Conservation (phyloP, 192 early-diverging fungal species). For the Lunasporangiospora selenospora region DNA sequence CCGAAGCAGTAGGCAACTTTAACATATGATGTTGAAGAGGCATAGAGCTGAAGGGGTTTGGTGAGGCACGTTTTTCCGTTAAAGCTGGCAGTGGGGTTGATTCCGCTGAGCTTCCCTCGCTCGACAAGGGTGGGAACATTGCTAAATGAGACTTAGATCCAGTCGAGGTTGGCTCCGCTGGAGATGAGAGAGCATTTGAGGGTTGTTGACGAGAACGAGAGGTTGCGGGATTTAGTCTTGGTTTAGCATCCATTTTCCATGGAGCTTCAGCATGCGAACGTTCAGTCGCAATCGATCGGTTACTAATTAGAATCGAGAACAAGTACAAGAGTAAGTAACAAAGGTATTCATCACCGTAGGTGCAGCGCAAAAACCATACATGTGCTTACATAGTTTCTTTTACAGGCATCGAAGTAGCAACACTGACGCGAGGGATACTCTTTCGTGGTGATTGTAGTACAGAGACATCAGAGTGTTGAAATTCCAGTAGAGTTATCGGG, state of each 20-base stretch:
- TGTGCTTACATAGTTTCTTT: slow-evolving; percentile 37
- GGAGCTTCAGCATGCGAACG: slow-evolving; percentile 21
- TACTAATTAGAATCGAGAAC: neutral
- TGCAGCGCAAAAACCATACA: too few species aligned
- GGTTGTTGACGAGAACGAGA: neutral
- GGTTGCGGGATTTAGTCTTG: neutral
- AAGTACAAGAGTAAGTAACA: neutral
- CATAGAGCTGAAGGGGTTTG: too few species aligned
- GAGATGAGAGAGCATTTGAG: neutral
- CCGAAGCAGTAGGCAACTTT: too few species aligned
- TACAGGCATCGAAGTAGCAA: slow-evolving; percentile 41
- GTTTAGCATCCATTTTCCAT: slow-evolving; percentile 40
- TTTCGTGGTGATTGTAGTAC: slow-evolving; percentile 22
- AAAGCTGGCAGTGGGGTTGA: too few species aligned
- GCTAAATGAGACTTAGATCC: slow-evolving; percentile 5
- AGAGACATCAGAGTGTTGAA: slow-evolving; percentile 34
- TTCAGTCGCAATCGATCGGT: slow-evolving; percentile 10
- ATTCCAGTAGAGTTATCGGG: slow-evolving; percentile 10
- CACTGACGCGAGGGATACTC: slow-evolving; percentile 21
- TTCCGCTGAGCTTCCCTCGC: too few species aligned
- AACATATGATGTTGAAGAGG: too few species aligned
- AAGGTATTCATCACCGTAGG: too few species aligned
- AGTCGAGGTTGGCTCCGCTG: neutral
- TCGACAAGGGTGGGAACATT: too few species aligned
- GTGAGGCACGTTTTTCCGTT: too few species aligned